Evolutionary conservation across 2,329 filamentous ascomycete species (phyloP), one percentile per base, ranked within the genome.

Genomic region (Alternaria alternata): DNA sequence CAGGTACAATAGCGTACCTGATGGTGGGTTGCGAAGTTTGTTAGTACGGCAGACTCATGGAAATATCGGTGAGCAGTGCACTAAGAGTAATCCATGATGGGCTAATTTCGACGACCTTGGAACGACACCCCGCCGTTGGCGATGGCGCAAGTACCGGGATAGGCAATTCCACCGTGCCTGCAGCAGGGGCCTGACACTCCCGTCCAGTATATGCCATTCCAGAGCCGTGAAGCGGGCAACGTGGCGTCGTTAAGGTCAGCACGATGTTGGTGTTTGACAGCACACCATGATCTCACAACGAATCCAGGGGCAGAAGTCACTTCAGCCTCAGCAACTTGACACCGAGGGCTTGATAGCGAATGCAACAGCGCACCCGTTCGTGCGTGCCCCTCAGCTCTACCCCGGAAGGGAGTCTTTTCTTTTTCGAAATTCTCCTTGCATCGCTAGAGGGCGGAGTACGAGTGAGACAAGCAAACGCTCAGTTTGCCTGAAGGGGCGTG

Each of bases 51-150:
- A 63, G 54, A 65, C 61, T 62, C 61, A 57, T 72, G 69, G 20
- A 74, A 74, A 68, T 74, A 73, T 72, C 71, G 71, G 72, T 74
- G 71, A 73, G 65, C 42, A 66, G 51, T 57, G 59, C 61, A 68
- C 65, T 71, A 71, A 62, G 58, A 47, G 51, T 30, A 16, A 65
- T 64, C 63, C 63, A 65, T 66, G 68, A 42, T 53, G 61, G 65
- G 57, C 63, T 68, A 71, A 73, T 72, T 64, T 73, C 59, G 60
- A 69, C 61, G 57, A 65, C 59, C 65, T 67, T 72, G 66, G 69
- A 65, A 66, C 46, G 28, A 56, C 64, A 63, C 62, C 60, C 69
- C 66, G 65, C 69, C 65, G 65, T 71, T 70, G 57, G 58, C 57
- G 60, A 67, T 67, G 64, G 66, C 54, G 64, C 57, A 67, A 57